These are phyloP conservation scores for Phytopythium aichiense DNA, from an alignment of 352 stramenopile genomes.

Conservation along the genomic window DNA sequence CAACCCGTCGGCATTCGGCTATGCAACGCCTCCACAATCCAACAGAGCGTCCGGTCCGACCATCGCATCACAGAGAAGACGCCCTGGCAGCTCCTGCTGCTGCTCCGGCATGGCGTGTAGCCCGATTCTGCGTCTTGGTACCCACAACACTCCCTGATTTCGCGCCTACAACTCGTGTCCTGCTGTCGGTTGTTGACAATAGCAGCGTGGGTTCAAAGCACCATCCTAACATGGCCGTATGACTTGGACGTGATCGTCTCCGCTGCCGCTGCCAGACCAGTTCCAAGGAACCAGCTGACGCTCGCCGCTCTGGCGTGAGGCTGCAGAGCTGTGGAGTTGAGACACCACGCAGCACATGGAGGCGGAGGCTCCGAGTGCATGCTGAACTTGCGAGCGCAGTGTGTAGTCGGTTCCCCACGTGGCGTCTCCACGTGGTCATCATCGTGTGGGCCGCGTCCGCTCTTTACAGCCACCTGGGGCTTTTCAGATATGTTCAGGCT, in stretches of 20 bases:
- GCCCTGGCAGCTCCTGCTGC: slow-evolving; percentile 1
- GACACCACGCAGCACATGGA: background rate
- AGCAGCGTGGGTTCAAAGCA: background rate
- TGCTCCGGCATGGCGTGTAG: background rate
- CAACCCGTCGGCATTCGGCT: slow-evolving; percentile 17
- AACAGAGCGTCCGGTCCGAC: background rate
- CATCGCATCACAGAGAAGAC: background rate
- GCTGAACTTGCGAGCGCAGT: background rate
- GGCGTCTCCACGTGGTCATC: slow-evolving; percentile 4
- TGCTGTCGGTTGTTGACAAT: background rate
- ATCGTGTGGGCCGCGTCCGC: background rate
- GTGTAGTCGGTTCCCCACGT: slow-evolving; percentile 8
- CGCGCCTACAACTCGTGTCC: background rate
- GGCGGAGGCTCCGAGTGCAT: background rate
- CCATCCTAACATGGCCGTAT: background rate
- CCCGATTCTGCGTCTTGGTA: background rate
- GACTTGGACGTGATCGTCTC: background rate
- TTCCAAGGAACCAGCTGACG: background rate
- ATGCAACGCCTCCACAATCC: slow-evolving; percentile 12
- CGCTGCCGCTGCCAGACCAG: background rate
- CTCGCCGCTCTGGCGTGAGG: background rate
- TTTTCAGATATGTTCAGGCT: background rate
- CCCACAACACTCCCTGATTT: background rate
- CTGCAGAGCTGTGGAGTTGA: background rate
- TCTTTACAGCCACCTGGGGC: background rate